Percentiles rank a stretch among this genome's conserved stretches.
phyloP scores from a whole-genome alignment of 768 basidiomycete species.

The Rhizopogon rudus region DNA sequence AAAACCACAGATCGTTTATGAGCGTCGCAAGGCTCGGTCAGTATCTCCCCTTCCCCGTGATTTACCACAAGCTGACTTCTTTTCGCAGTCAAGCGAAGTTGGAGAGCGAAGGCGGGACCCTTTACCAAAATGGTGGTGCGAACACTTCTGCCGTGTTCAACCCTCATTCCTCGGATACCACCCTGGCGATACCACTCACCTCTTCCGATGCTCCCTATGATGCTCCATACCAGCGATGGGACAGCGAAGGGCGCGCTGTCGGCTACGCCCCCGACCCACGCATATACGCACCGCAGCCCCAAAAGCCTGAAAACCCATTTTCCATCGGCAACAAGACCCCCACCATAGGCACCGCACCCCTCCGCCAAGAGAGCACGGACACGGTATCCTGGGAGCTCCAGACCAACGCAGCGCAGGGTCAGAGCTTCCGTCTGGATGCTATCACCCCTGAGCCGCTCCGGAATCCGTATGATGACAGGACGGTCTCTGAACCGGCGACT shows the following conservation, averaged over 20 bases:
- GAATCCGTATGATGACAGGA: slow-evolving; percentile 21
- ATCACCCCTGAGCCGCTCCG: slow-evolving; percentile 10
- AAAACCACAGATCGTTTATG: slow-evolving; percentile 65
- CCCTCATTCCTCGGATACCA: slow-evolving; percentile 35
- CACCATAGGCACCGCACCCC: slow-evolving; percentile 4
- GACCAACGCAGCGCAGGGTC: slow-evolving; percentile 21
- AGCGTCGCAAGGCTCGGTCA: slow-evolving; percentile 66
- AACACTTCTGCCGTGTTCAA: slow-evolving; percentile 31
- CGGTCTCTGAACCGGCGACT: slow-evolving; percentile 14
- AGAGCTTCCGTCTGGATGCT: slow-evolving; percentile 17
- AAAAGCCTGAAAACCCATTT: slow-evolving; percentile 16
- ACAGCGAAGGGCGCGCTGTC: slow-evolving; percentile 41
- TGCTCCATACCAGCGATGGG: slow-evolving; percentile 45
- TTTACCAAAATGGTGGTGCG: slow-evolving; percentile 25
- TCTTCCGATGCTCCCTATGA: slow-evolving; percentile 29
- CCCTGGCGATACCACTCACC: slow-evolving; percentile 26
- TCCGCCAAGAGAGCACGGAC: slow-evolving; percentile 26
- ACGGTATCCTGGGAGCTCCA: slow-evolving; percentile 25
- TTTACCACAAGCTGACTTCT: slow-evolving; percentile 2
- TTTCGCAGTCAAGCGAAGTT: slow-evolving; percentile 50
- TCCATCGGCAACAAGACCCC: slow-evolving; percentile 8
- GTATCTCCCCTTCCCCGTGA: slow-evolving; percentile 2
- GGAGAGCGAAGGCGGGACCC: slow-evolving; percentile 18
- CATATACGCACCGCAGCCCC: slow-evolving; percentile 50
- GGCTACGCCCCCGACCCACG: slow-evolving; percentile 41